Evolutionary conservation across 345 rosid species (phyloP).

Genomic region (Linum tenue): DNA sequence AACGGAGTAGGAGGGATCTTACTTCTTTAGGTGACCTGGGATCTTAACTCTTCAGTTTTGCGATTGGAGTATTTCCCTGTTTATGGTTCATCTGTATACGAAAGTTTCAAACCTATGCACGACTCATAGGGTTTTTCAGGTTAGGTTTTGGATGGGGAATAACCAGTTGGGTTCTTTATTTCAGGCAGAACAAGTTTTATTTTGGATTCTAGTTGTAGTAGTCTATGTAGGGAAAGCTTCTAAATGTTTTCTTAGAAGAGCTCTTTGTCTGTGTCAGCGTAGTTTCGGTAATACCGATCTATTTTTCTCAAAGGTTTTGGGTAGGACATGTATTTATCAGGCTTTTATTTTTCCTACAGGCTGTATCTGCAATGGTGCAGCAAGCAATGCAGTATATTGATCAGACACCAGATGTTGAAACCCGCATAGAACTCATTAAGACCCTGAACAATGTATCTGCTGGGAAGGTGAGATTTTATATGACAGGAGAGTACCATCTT

Average conservation of each 20-base stretch:
- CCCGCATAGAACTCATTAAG: constrained; percentile 82
- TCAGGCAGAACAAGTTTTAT: background rate
- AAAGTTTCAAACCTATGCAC: background rate
- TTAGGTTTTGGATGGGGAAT: background rate
- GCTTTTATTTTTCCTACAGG: constrained; percentile 31
- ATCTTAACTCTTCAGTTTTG: no score
- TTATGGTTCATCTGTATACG: no score
- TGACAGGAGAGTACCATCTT: background rate
- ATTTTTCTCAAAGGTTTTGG: background rate
- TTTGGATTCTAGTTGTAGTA: background rate
- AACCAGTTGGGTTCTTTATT: background rate
- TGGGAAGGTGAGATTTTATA: constrained; percentile 57
- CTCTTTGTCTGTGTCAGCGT: background rate
- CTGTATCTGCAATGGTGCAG: constrained; percentile 94
- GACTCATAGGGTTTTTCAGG: background rate
- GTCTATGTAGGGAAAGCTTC: no score
- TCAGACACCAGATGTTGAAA: constrained; percentile 82
- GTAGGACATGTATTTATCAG: background rate
- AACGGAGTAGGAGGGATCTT: no score
- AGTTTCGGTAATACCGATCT: background rate
- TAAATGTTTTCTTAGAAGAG: no score
- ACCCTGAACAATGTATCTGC: constrained; percentile 69
- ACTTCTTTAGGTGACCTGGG: no score
- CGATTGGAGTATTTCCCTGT: no score
- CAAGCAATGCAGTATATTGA: constrained; percentile 95